These are phyloP conservation scores for Penicillium sclerotiorum DNA, from an alignment of 2,329 filamentous ascomycete species.

Conservation along the genomic window DNA sequence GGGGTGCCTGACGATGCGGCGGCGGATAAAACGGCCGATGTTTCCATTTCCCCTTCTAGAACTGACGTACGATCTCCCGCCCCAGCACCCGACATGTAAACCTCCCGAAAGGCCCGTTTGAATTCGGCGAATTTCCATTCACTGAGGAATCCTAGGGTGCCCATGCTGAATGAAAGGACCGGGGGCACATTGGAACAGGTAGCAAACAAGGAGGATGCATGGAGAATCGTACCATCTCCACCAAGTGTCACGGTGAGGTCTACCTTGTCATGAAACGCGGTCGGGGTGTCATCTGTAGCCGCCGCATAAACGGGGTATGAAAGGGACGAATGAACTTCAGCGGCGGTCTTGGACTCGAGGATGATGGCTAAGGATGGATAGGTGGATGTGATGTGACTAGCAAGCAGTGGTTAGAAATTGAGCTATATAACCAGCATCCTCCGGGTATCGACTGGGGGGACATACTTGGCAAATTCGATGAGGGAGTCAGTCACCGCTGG, in stretches of 20 bases:
- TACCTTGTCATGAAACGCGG: conserved; percentile 72
- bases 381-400: conserved; percentile 72
- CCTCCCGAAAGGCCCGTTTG: conserved; percentile 87
- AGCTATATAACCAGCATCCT: conserved; percentile 3
- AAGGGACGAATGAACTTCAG: conserved; percentile 69
- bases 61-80: conserved; percentile 49
- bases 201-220: conserved; percentile 83
- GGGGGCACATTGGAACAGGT: conserved; percentile 81
- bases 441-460: not conserved
- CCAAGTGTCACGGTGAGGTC: conserved; percentile 89
- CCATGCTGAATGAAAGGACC: conserved; percentile 94
- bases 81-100: conserved; percentile 77
- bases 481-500: conserved; percentile 58
- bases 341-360: conserved; percentile 76
- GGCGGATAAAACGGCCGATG: conserved; percentile 10
- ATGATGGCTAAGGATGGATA: conserved; percentile 82
- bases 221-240: conserved; percentile 88
- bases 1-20: conserved; percentile 3
- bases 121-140: conserved; percentile 96
- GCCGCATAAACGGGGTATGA: conserved; percentile 71
- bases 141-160: conserved; percentile 88
- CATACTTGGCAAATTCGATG: conserved; percentile 58
- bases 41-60: conserved; percentile 44
- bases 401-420: conserved; percentile 45
- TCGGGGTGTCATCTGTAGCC: conserved; percentile 34